Evolutionary conservation across 495 filamentous ascomycete genomes (phyloP).

Genomic region (Penicillium goetzii): DNA sequence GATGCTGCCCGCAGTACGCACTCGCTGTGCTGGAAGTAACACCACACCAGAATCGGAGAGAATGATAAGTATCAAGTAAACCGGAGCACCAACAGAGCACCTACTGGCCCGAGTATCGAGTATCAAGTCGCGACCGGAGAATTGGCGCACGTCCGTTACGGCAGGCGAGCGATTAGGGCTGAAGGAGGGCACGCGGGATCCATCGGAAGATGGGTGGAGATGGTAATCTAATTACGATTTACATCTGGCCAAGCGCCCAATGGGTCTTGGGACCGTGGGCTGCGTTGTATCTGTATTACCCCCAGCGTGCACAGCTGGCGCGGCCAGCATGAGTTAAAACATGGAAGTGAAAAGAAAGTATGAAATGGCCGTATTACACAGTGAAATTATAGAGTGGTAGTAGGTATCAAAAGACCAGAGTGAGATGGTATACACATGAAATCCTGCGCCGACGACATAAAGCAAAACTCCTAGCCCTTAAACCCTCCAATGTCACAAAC

Average conservation of each 20-base stretch:
- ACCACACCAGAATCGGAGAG: neutral
- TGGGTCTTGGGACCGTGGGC: slow-evolving; percentile 11
- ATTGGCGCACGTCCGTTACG: slow-evolving; percentile 15
- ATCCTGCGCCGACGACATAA: neutral
- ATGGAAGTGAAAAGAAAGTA: neutral
- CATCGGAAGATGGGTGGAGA: slow-evolving; percentile 29
- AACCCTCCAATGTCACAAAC: neutral
- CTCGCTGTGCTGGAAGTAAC: neutral
- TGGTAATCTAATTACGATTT: slow-evolving; percentile 31
- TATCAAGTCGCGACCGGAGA: neutral
- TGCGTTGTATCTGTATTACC: slow-evolving; percentile 8
- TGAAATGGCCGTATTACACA: neutral
- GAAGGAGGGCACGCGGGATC: slow-evolving; percentile 39
- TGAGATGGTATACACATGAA: neutral
- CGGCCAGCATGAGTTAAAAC: neutral
- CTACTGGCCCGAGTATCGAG: neutral
- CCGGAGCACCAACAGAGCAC: neutral
- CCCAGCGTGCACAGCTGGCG: neutral
- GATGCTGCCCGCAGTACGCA: neutral
- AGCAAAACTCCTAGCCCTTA: neutral
- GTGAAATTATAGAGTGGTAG: neutral
- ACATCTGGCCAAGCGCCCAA: neutral
- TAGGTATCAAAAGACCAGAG: neutral
- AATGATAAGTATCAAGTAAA: neutral
- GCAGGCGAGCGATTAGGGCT: slow-evolving; percentile 35